Evolutionary conservation across 371 early-diverging fungal genomes (phyloP).

Genomic region (Dentiscutata heterogama): DNA sequence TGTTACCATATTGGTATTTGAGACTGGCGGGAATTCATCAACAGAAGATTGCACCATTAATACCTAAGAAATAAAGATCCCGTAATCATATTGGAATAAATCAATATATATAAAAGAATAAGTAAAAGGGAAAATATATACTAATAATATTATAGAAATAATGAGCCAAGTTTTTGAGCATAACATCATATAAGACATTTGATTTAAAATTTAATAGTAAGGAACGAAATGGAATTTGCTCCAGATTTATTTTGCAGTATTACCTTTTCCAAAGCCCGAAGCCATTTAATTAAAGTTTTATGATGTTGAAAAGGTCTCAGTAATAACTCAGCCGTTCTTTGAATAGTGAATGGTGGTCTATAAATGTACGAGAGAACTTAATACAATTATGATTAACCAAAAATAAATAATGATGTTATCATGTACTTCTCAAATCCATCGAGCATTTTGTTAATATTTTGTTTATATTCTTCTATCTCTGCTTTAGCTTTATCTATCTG

Average conservation of each 20-base stretch:
- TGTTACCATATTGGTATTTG: not conserved
- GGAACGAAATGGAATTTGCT: not conserved
- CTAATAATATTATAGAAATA: not conserved
- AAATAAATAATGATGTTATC: not conserved
- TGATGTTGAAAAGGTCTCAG: conserved; percentile 20
- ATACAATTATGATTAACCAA: not conserved
- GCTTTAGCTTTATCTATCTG: not conserved
- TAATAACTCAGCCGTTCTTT: conserved; percentile 10
- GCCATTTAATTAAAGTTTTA: conserved; percentile 22
- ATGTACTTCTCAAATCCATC: conserved; percentile 2
- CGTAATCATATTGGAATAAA: not conserved
- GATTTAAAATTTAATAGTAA: not conserved
- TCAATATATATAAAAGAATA: not conserved
- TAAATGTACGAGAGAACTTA: not conserved
- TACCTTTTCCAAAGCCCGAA: conserved; percentile 33
- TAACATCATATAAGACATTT: not conserved
- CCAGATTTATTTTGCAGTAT: not conserved
- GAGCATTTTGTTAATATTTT: not conserved
- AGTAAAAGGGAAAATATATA: not conserved
- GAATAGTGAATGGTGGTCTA: conserved; percentile 33
- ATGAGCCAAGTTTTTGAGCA: too few species aligned
- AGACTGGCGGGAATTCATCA: not conserved
- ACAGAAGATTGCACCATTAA: conserved; percentile 26
- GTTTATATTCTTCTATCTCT: not conserved
- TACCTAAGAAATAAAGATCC: not conserved